Conservation (phyloP, 2,329 filamentous ascomycete species). For the Aspergillus pseudotamarii region DNA sequence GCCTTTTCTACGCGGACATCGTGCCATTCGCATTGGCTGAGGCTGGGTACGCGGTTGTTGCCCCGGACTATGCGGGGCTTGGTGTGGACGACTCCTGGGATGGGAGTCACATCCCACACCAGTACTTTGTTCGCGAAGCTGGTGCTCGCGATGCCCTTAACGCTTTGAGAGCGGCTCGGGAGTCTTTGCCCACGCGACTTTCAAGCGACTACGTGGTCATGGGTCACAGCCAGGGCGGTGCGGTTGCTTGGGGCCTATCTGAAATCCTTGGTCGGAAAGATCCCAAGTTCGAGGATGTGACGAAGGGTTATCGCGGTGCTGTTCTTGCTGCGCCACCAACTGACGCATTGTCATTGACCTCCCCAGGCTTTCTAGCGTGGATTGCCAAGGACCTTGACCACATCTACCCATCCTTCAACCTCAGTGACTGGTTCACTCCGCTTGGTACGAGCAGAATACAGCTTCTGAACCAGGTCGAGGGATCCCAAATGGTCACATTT, state of each 20-base stretch:
- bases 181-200: constrained; percentile 43
- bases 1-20: constrained; percentile 46
- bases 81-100: constrained; percentile 40
- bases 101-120: constrained; percentile 42
- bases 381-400: constrained; percentile 18
- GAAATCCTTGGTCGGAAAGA: constrained; percentile 16
- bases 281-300: constrained; percentile 9
- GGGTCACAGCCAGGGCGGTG: constrained; percentile 54
- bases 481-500: constrained; percentile 17
- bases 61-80: constrained; percentile 50
- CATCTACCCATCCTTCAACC: constrained; percentile 18
- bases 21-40: constrained; percentile 46
- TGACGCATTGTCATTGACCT: constrained; percentile 2
- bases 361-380: constrained; percentile 16
- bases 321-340: constrained; percentile 12
- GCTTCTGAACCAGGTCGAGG: constrained; percentile 18
- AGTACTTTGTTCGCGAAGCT: constrained; percentile 43
- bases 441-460: constrained; percentile 16
- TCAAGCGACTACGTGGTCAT: constrained; percentile 46
- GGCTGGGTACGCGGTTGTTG: constrained; percentile 50
- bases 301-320: constrained; percentile 11
- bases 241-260: constrained; percentile 43
- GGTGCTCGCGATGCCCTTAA: constrained; percentile 50
- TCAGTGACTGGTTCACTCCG: constrained; percentile 21
- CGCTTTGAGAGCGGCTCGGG: constrained; percentile 45